Evolutionary conservation across 1,284 basidiomycete species (phyloP), one percentile per base, ranked within the genome.

Genomic region (Laetiporus sulphureus): DNA sequence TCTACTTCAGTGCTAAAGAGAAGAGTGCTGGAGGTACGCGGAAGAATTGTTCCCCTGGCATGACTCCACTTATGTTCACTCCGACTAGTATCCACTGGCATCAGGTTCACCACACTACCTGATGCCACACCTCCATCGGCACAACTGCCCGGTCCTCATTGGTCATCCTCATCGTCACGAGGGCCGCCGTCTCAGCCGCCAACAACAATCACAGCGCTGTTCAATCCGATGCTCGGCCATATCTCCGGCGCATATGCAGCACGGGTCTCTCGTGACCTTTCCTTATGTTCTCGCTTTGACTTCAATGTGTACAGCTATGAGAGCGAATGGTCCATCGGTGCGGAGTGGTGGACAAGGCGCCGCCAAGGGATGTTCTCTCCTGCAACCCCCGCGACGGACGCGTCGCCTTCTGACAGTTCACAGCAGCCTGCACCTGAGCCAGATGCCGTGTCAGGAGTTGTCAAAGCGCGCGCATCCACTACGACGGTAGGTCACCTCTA

Each of bases 231-330:
- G 76, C 83, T 98, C 52, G 95, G 95, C 1, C 93, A 97, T 57
- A 72, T 98, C 22, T 91, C 91, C 3, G 77, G 85, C 1, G 90
- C 94, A 20, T 98, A 98, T 60, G 86, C 92, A 0, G 91, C 94
- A 1, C 81, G 84, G 38, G 83, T 93, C 20, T 88, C 89, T 1
- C 75, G 77, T 2, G 90, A 95, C 59, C 76, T 98, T n/a, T 82
- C 90, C 0, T 64, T 97, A 5, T 87, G 88, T 41, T 90, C 91
- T 2, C 77, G 95, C 13, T 98, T 95, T 59, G 93, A 97, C 58
- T 93, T 98, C 64, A 99, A 99, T 56, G 79, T 95, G 20, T 97
- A 96, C 59, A 93, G 89, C 58, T 98, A 95, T 63, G 92, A 96
- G 54, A 92, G 89, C 57, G 94, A 97, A 60, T 87, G 93, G 79